phyloP scores from a whole-genome alignment of 2,329 filamentous ascomycete species.

The Huntiella decipiens region DNA sequence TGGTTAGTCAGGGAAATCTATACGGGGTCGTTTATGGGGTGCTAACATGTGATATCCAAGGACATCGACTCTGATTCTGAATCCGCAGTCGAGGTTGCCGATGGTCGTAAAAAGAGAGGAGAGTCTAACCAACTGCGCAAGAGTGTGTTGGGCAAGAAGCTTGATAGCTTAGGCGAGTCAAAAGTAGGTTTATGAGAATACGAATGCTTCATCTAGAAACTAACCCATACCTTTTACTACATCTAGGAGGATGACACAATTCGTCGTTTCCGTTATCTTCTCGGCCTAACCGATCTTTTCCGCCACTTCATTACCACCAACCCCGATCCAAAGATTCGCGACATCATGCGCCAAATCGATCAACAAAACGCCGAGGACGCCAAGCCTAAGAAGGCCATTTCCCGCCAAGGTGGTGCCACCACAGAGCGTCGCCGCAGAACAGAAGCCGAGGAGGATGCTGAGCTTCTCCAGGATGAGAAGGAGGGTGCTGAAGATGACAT shows the following conservation, averaged over 20 bases:
- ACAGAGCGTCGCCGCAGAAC: conserved; percentile 68
- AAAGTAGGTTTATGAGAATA: conserved; percentile 40
- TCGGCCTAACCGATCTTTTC: conserved; percentile 90
- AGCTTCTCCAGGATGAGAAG: conserved; percentile 72
- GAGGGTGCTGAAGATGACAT: conserved; percentile 70
- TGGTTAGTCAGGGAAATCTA: background rate
- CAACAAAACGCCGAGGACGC: conserved; percentile 65
- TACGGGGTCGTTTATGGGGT: background rate
- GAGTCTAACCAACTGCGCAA: conserved; percentile 80
- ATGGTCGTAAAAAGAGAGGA: conserved; percentile 68
- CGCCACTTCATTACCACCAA: conserved; percentile 98
- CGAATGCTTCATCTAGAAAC: background rate
- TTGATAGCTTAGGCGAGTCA: conserved; percentile 75
- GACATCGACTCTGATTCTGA: conserved; percentile 63
- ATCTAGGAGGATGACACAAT: conserved; percentile 81
- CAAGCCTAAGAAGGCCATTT: conserved; percentile 45
- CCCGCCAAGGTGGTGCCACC: conserved; percentile 68
- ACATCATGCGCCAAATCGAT: conserved; percentile 88
- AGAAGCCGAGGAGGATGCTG: conserved; percentile 93
- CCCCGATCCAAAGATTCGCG: conserved; percentile 81
- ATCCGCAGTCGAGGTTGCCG: conserved; percentile 52
- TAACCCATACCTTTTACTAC: conserved; percentile 1
- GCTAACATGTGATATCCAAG: conserved; percentile 15
- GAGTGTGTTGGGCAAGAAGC: conserved; percentile 87
- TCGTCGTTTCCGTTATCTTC: conserved; percentile 78